Conservation (phyloP, 1,139 yeast species). For the Meyerozyma carpophila region DNA sequence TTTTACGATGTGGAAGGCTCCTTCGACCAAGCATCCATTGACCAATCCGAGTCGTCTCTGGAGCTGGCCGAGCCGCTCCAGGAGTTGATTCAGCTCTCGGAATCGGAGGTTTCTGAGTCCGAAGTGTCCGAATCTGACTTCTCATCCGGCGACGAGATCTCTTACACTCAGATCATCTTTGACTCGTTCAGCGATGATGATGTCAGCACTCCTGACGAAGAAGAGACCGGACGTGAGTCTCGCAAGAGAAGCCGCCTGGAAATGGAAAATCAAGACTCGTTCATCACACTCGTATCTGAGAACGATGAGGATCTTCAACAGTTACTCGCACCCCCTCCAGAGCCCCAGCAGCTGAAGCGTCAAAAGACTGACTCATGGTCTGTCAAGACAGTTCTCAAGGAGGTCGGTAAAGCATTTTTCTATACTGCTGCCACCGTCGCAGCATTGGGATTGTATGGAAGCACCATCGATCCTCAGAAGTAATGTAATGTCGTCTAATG, state of each 20-base stretch:
- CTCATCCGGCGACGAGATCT: neutral
- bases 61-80: neutral
- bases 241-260: slow-evolving; percentile 9
- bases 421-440: slow-evolving; percentile 31
- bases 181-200: slow-evolving; percentile 2
- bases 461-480: slow-evolving; percentile 6
- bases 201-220: neutral
- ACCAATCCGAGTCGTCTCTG: neutral
- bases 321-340: neutral
- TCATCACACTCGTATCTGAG: neutral
- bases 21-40: slow-evolving; percentile 1
- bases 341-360: neutral
- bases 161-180: slow-evolving; percentile 1
- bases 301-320: neutral
- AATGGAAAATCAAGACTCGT: neutral
- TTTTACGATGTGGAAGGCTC: slow-evolving; percentile 2
- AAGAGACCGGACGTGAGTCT: slow-evolving; percentile 1
- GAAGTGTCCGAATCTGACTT: slow-evolving; percentile 2
- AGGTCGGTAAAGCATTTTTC: slow-evolving; percentile 28
- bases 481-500: neutral
- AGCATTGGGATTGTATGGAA: slow-evolving; percentile 38
- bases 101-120: neutral
- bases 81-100: slow-evolving; percentile 1
- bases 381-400: slow-evolving; percentile 22
- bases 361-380: neutral